Percentiles rank a stretch among this genome's conserved stretches.
Conservation (phyloP, 345 rosid genomes). For the Pugionium cornutum region DNA sequence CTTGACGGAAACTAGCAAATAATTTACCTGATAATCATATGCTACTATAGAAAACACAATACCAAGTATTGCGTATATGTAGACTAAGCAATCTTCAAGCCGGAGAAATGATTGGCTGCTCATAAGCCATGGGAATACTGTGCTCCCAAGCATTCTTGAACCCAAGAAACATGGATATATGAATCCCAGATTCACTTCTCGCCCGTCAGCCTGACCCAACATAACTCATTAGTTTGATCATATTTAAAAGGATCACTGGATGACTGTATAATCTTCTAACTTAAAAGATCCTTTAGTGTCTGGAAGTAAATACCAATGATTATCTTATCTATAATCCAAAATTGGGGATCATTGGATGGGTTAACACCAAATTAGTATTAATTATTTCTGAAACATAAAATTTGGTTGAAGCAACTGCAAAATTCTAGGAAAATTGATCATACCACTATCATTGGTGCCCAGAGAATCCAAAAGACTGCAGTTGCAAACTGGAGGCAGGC, state of each 20-base stretch:
- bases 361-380: too few relatives aligned
- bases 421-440: slow-evolving; percentile 33
- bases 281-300: neutral
- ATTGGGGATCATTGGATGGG: too few relatives aligned
- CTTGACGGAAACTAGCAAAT: slow-evolving; percentile 6
- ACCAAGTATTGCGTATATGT: slow-evolving; percentile 61
- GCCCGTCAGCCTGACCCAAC: slow-evolving; percentile 81
- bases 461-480: slow-evolving; percentile 85
- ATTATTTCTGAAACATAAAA: neutral
- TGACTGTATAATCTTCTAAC: too few relatives aligned
- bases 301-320: neutral
- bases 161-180: slow-evolving; percentile 80
- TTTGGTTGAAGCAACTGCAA: slow-evolving; percentile 14
- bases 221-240: neutral
- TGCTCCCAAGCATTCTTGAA: slow-evolving; percentile 95
- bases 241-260: neutral
- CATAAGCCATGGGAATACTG: slow-evolving; percentile 79
- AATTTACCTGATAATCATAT: slow-evolving; percentile 89
- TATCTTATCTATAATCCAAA: neutral
- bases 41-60: slow-evolving; percentile 69
- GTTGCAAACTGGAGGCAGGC: slow-evolving; percentile 83
- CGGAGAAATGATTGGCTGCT: slow-evolving; percentile 64
- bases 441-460: slow-evolving; percentile 97
- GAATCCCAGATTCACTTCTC: slow-evolving; percentile 83
- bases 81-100: slow-evolving; percentile 74